Evolutionary conservation across 2,329 filamentous ascomycete genomes (phyloP).

Genomic region (Zymoseptoria crescenta): DNA sequence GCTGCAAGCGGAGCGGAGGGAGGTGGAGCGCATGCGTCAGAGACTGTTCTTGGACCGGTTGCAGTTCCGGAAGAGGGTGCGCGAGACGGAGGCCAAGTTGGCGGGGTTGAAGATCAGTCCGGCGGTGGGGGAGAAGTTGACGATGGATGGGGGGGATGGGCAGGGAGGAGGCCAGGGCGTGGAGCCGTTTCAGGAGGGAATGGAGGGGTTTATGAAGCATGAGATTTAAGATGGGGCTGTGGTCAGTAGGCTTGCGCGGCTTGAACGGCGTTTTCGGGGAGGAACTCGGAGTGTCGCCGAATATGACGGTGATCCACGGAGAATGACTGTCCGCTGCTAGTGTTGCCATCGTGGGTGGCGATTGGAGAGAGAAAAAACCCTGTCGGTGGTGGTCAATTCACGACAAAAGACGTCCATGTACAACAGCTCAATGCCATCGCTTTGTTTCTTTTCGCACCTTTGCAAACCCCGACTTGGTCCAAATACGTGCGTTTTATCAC

Average conservation of each 20-base stretch:
- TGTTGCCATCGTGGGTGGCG: no score
- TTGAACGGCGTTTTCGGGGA: background rate
- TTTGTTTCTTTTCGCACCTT: no score
- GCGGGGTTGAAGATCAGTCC: slow-evolving; percentile 20
- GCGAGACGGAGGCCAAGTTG: slow-evolving; percentile 62
- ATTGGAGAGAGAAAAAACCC: no score
- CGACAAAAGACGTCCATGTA: no score
- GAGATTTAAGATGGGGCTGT: slow-evolving; percentile 17
- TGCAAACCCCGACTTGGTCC: no score
- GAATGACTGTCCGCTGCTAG: no score
- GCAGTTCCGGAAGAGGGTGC: slow-evolving; percentile 78
- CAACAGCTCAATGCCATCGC: no score
- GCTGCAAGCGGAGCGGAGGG: slow-evolving; percentile 81
- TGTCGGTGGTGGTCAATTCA: no score
- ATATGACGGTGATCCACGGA: no score
- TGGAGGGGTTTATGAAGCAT: slow-evolving; percentile 26
- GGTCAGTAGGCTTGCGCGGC: background rate
- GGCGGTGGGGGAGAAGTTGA: slow-evolving; percentile 17
- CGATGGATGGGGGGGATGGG: slow-evolving; percentile 9
- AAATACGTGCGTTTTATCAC: no score
- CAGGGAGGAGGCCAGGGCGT: background rate
- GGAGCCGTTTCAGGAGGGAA: slow-evolving; percentile 12
- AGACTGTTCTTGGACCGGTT: slow-evolving; percentile 90
- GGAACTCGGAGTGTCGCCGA: no score
- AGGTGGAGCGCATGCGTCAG: slow-evolving; percentile 84